A percentile compares a stretch with the other conserved stretches of the same genome.
Evolutionary conservation across 768 basidiomycete species (phyloP).

Genomic region (Pleurotus citrinopileatus): DNA sequence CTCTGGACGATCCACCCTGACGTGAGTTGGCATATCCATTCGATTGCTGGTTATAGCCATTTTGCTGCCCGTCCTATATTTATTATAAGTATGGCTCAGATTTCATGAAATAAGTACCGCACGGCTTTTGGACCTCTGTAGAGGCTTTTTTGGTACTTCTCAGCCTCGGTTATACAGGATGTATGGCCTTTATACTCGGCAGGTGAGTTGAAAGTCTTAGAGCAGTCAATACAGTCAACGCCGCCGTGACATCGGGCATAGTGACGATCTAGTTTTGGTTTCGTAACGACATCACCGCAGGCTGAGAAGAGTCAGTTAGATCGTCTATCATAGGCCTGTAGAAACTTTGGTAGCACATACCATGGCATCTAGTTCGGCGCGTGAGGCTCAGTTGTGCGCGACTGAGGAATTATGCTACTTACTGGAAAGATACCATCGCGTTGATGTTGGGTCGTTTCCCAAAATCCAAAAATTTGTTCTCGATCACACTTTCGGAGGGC

Average conservation of each 20-base stretch:
- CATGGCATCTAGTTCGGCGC: conserved; percentile 86
- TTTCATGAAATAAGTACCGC: conserved; percentile 11
- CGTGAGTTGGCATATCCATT: conserved; percentile 11
- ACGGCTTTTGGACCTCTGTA: conserved; percentile 79
- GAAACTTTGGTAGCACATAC: conserved; percentile 31
- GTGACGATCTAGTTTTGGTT: conserved; percentile 90
- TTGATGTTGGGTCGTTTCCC: neutral
- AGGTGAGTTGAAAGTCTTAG: conserved; percentile 75
- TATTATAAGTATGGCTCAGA: neutral
- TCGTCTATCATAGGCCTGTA: conserved; percentile 7
- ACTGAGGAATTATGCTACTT: conserved; percentile 25
- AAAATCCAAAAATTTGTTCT: neutral
- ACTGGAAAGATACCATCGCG: conserved; percentile 76
- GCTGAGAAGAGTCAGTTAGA: conserved; percentile 30
- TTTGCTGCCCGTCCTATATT: neutral
- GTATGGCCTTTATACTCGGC: conserved; percentile 81
- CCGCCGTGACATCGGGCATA: conserved; percentile 54
- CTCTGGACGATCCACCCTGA: conserved; percentile 7
- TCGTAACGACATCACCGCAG: conserved; percentile 88
- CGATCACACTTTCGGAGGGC: neutral
- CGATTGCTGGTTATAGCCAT: conserved; percentile 23
- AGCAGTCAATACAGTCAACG: conserved; percentile 87
- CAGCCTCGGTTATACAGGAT: conserved; percentile 84
- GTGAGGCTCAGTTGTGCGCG: no score
- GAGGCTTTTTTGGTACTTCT: conserved; percentile 87